phyloP scores from a whole-genome alignment of 768 basidiomycete species.

The Mycena rosella region DNA sequence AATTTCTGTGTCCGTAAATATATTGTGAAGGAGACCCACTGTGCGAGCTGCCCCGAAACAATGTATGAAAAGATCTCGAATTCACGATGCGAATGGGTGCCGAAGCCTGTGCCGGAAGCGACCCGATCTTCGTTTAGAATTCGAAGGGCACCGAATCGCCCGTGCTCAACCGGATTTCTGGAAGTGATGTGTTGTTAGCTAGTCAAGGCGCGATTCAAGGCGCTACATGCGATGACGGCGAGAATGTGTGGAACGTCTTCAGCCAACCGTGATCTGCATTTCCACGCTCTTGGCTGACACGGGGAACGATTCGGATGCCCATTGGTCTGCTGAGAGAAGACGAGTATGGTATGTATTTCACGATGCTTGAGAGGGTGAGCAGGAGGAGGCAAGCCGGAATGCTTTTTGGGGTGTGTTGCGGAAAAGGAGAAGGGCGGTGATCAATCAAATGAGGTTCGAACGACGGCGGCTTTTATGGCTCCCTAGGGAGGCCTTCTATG shows the following conservation, averaged over 20 bases:
- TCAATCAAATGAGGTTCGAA: no score
- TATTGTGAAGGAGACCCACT: slow-evolving; percentile 71
- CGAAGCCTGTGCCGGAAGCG: slow-evolving; percentile 82
- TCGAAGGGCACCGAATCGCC: slow-evolving; percentile 77
- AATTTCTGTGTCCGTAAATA: not conserved
- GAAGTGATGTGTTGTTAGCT: not conserved
- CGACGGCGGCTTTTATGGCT: no score
- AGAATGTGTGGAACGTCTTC: slow-evolving; percentile 74
- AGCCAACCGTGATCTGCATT: slow-evolving; percentile 86
- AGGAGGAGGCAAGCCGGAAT: no score
- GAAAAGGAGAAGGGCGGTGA: no score
- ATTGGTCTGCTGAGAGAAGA: no score
- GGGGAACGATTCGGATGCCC: slow-evolving; percentile 55
- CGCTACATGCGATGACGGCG: slow-evolving; percentile 1
- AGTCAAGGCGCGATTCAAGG: not conserved
- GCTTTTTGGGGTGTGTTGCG: no score
- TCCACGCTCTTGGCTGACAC: slow-evolving; percentile 73
- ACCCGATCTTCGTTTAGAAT: slow-evolving; percentile 96
- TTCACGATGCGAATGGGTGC: slow-evolving; percentile 84
- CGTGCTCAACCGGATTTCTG: not conserved
- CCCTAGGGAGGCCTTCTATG: no score
- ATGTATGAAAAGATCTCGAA: slow-evolving; percentile 95
- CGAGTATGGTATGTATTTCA: no score
- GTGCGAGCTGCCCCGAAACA: slow-evolving; percentile 81
- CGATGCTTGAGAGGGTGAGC: no score